Percentiles rank a stretch among this genome's conserved stretches.
phyloP scores from a whole-genome alignment of 345 rosid genomes.

The Sisymbrium altissimum region DNA sequence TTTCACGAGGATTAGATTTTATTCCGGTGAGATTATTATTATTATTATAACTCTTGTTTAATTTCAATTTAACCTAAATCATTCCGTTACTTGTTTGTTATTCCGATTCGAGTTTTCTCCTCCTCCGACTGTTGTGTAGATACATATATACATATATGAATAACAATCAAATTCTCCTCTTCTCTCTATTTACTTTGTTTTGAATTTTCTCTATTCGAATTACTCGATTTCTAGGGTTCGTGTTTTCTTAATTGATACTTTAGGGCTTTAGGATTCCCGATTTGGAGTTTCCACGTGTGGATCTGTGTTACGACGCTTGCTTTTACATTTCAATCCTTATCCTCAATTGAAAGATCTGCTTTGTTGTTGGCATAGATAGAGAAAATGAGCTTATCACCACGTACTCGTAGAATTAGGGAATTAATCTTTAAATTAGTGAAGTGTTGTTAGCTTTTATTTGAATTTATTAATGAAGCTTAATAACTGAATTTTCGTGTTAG shows the following conservation, averaged over 20 bases:
- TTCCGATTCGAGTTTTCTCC: slow-evolving; percentile 7
- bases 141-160: too few relatives aligned
- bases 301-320: slow-evolving; percentile 45
- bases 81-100: slow-evolving; percentile 11
- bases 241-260: slow-evolving; percentile 35
- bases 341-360: slow-evolving; percentile 7
- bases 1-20: slow-evolving; percentile 34
- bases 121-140: slow-evolving; percentile 20
- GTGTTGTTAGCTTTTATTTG: not conserved
- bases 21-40: slow-evolving; percentile 43
- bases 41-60: too few relatives aligned
- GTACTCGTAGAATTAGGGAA: not conserved
- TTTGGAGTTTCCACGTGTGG: slow-evolving; percentile 40
- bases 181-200: slow-evolving; percentile 11
- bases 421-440: not conserved
- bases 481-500: slow-evolving; percentile 15
- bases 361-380: not conserved
- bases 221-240: slow-evolving; percentile 25
- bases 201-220: slow-evolving; percentile 15
- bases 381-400: not conserved
- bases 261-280: slow-evolving; percentile 37
- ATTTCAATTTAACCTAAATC: too few relatives aligned
- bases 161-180: slow-evolving; percentile 8
- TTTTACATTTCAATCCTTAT: not conserved
- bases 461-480: slow-evolving; percentile 3